These are phyloP conservation scores for Candida freyschussii DNA, from an alignment of 1,139 yeast species.

Conservation along the genomic window DNA sequence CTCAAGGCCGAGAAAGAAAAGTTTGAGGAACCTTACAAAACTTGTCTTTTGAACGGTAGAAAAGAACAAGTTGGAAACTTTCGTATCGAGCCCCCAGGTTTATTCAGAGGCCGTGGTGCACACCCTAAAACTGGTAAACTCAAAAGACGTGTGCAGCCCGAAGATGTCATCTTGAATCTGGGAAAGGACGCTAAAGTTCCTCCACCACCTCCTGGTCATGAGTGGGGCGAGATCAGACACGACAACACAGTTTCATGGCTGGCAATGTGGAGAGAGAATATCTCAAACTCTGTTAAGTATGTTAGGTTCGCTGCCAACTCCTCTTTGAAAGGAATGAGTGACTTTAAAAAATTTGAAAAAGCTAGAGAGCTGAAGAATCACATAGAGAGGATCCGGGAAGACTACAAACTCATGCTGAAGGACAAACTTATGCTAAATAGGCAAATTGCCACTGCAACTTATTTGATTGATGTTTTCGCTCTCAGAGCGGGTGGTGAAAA, in stretches of 20 bases:
- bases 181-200: constrained; percentile 73
- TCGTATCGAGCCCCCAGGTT: constrained; percentile 92
- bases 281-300: constrained; percentile 76
- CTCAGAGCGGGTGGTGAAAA: constrained; percentile 98
- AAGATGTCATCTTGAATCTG: constrained; percentile 80
- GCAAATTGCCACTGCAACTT: constrained; percentile 92
- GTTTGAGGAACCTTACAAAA: constrained; percentile 75
- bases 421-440: constrained; percentile 79
- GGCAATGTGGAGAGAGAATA: constrained; percentile 96
- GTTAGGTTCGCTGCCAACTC: constrained; percentile 91
- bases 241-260: constrained; percentile 94
- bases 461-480: constrained; percentile 90
- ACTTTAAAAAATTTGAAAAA: constrained; percentile 86
- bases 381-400: constrained; percentile 68
- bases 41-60: constrained; percentile 79
- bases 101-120: constrained; percentile 94
- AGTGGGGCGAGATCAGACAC: constrained; percentile 86
- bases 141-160: constrained; percentile 79
- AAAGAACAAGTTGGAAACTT: constrained; percentile 92
- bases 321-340: constrained; percentile 86
- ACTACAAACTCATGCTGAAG: constrained; percentile 66
- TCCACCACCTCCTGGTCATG: constrained; percentile 78
- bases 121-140: constrained; percentile 94
- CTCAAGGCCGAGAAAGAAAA: constrained; percentile 69
- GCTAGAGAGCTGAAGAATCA: constrained; percentile 78